phyloP scores from a whole-genome alignment of 208 protist genomes.

The Trypanosoma platydactyli region DNA sequence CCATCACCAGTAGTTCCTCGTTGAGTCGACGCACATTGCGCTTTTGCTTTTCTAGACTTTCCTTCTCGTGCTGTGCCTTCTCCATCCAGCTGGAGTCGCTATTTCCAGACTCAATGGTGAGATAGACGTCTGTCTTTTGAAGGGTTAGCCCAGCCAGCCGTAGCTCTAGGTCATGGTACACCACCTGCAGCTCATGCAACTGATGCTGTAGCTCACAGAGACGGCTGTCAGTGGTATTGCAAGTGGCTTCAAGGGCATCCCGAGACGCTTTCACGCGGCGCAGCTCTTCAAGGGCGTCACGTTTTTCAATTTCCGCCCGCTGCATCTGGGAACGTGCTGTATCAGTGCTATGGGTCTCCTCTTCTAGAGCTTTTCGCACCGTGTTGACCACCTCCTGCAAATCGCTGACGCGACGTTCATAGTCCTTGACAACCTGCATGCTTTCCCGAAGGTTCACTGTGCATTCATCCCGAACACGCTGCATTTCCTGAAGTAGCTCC shows the following conservation, averaged over 20 bases:
- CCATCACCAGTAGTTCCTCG: slow-evolving; percentile 57
- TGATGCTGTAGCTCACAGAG: slow-evolving; percentile 41
- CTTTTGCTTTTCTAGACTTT: slow-evolving; percentile 53
- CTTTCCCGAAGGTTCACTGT: slow-evolving; percentile 38
- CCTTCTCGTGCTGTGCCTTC: slow-evolving; percentile 55
- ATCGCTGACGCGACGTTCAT: slow-evolving; percentile 53
- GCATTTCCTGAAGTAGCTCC: slow-evolving; percentile 24
- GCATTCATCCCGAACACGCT: slow-evolving; percentile 29
- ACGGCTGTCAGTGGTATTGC: slow-evolving; percentile 20
- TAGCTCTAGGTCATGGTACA: slow-evolving; percentile 45
- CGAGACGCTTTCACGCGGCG: slow-evolving; percentile 23
- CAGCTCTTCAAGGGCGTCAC: slow-evolving; percentile 41
- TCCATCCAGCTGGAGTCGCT: slow-evolving; percentile 53
- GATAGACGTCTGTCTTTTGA: slow-evolving; percentile 49
- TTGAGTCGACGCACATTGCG: slow-evolving; percentile 50
- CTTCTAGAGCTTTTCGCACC: slow-evolving; percentile 52
- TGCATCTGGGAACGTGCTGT: slow-evolving; percentile 39
- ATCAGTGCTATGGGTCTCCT: slow-evolving; percentile 60
- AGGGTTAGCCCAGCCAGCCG: slow-evolving; percentile 41
- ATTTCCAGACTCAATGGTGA: slow-evolving; percentile 48
- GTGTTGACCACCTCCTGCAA: slow-evolving; percentile 61
- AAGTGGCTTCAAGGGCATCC: slow-evolving; percentile 27
- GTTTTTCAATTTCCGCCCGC: slow-evolving; percentile 34
- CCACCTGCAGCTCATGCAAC: slow-evolving; percentile 45
- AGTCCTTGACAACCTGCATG: slow-evolving; percentile 44